Evolutionary conservation across 75 land plant species (phyloP).

Genomic region (Chamaecyparis obtusa): DNA sequence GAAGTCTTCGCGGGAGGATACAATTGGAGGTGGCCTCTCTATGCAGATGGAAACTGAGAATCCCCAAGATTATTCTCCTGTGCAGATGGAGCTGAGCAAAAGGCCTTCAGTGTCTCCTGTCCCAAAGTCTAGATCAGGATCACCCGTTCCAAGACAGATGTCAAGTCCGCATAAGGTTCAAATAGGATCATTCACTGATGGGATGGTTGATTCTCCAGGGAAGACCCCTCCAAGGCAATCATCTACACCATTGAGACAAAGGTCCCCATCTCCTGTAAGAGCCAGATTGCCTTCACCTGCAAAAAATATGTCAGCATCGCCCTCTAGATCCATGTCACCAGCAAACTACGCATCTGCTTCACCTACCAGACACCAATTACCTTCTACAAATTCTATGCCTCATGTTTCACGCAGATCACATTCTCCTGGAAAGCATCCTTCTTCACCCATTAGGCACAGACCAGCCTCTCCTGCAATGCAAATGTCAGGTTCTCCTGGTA

Average conservation of each 20-base stretch:
- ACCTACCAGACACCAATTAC: constrained; percentile 8
- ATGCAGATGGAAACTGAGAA: not conserved
- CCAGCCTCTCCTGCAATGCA: constrained; percentile 3
- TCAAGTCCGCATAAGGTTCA: not conserved
- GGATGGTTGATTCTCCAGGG: not conserved
- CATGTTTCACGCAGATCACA: not conserved
- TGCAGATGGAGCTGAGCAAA: not conserved
- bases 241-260: constrained; percentile 12
- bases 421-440: not conserved
- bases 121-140: not conserved
- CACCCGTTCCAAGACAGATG: not conserved
- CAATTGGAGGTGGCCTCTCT: not conserved
- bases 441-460: not conserved
- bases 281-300: constrained; percentile 11
- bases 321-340: not conserved
- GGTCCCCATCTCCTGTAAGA: constrained; percentile 9
- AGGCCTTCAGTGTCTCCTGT: not conserved
- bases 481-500: constrained; percentile 14
- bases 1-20: not conserved
- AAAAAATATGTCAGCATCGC: constrained; percentile 2
- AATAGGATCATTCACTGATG: not conserved
- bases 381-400: not conserved
- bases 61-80: not conserved
- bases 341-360: constrained; percentile 9
- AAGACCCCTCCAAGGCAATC: not conserved